Conservation (phyloP, 345 rosid genomes). For the Linum lewisii region DNA sequence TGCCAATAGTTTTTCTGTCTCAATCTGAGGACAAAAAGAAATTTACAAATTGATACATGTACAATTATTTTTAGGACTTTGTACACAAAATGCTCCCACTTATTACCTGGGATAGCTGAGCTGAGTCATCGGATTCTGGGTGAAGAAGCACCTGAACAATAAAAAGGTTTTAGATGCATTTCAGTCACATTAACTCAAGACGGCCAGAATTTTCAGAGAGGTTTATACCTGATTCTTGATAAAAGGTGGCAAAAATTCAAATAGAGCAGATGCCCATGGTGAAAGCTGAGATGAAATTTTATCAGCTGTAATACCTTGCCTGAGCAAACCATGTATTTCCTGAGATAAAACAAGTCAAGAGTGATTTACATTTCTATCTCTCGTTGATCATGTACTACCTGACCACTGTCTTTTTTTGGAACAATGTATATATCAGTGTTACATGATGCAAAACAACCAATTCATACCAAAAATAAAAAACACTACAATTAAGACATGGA, state of each 20-base stretch:
- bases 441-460: too few relatives aligned
- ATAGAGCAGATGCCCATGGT: slow-evolving; percentile 96
- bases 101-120: slow-evolving; percentile 95
- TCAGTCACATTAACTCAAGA: slow-evolving; percentile 5
- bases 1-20: slow-evolving; percentile 93
- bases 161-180: slow-evolving; percentile 16
- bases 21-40: slow-evolving; percentile 45
- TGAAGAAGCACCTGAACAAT: slow-evolving; percentile 72
- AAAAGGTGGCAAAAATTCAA: slow-evolving; percentile 82
- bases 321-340: slow-evolving; percentile 78
- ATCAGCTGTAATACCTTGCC: slow-evolving; percentile 59
- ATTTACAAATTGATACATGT: slow-evolving; percentile 9
- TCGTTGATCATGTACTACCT: too few relatives aligned
- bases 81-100: slow-evolving; percentile 7
- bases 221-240: slow-evolving; percentile 71
- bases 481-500: background rate
- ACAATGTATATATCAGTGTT: slow-evolving; percentile 17
- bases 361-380: slow-evolving; percentile 47
- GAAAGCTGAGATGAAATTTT: slow-evolving; percentile 82
- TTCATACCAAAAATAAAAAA: too few relatives aligned
- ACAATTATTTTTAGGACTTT: slow-evolving; percentile 5
- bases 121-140: slow-evolving; percentile 99
- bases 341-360: slow-evolving; percentile 14
- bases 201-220: slow-evolving; percentile 10
- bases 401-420: slow-evolving; percentile 86